Evolutionary conservation across 2,329 filamentous ascomycete species (phyloP), one percentile per base, ranked within the genome.

Genomic region (Aureobasidium sp.): DNA sequence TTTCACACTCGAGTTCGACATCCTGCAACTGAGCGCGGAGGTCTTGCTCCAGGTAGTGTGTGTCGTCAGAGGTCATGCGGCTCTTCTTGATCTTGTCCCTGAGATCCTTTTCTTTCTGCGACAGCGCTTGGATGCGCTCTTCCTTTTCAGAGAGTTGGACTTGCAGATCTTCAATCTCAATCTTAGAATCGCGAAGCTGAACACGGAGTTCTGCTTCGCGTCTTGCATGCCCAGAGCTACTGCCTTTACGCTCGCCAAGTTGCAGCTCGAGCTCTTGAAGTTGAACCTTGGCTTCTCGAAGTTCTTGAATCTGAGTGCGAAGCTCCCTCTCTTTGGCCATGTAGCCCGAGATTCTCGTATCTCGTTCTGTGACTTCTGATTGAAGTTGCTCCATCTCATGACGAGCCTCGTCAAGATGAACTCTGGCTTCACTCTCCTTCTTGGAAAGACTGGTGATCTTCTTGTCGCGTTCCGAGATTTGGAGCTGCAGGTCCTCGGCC

Each of bases 391-490:
- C 73, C 16, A 64, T 52, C 22, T 69, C 65, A 2, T 53, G 39
- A 22, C 60, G 71, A 27, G 78, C 68, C 22, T 84, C 79, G 54
- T 86, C 81, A 17, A 94, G 76, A 60, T 90, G 88, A 51, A 75
- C 72, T 8, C 81, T 77, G 14, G 88, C 74, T 8, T 80, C 74
- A 17, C 73, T 71, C 61, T 86, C 81, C n/a, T 78, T 76, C 12
- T 71, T 71, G 29, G 74, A 69, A 24, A 83, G 72, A 27, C 73
- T 68, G 35, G 79, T 78, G 44, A 90, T 79, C 12, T 81, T 77
- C 53, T 80, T 75, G 53, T 88, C 83, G 57, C 86, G 83, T 62
- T 86, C 81, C 5, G 78, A 75, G 24, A 93, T 76, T 62, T 87
- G 83, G 55, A 87, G 76, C 60, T 88, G 83, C n/a, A 93, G 74